These are phyloP conservation scores for Trichoderma breve DNA, from an alignment of 2,329 filamentous ascomycete species.

Conservation along the genomic window DNA sequence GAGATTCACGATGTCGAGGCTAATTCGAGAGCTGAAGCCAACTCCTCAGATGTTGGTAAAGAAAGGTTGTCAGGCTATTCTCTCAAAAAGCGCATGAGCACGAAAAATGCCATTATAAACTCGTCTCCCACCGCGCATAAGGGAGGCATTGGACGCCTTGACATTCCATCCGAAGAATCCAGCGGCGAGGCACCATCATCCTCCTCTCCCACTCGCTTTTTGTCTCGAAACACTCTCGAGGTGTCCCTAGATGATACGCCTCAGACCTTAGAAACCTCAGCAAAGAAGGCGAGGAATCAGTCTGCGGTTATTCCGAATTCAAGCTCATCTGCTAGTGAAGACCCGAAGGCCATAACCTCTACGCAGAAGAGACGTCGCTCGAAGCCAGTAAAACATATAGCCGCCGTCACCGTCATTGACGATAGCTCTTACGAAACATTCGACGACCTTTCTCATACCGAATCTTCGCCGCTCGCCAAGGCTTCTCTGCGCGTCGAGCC, in stretches of 20 bases:
- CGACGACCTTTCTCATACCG: neutral
- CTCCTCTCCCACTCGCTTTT: slow-evolving; percentile 12
- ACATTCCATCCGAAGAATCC: neutral
- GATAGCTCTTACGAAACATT: slow-evolving; percentile 17
- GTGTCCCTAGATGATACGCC: slow-evolving; percentile 9
- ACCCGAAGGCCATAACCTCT: neutral
- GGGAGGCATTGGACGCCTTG: neutral
- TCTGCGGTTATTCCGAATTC: neutral
- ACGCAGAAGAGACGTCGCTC: neutral
- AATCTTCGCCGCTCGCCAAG: neutral
- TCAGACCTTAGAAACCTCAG: neutral
- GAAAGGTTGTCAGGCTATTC: neutral
- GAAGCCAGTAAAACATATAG: neutral
- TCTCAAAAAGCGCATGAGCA: neutral
- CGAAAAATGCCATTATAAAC: neutral
- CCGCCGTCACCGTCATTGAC: neutral
- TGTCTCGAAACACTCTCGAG: neutral
- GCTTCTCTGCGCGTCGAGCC: neutral
- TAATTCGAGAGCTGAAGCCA: neutral
- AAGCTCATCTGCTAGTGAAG: neutral
- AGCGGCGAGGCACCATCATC: neutral
- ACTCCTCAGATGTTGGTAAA: neutral
- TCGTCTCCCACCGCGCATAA: neutral
- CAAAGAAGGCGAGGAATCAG: slow-evolving; percentile 4
- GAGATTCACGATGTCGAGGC: neutral